Evolutionary conservation across 371 early-diverging fungal genomes (phyloP).

Genomic region (Caulochytrium protostelioides): DNA sequence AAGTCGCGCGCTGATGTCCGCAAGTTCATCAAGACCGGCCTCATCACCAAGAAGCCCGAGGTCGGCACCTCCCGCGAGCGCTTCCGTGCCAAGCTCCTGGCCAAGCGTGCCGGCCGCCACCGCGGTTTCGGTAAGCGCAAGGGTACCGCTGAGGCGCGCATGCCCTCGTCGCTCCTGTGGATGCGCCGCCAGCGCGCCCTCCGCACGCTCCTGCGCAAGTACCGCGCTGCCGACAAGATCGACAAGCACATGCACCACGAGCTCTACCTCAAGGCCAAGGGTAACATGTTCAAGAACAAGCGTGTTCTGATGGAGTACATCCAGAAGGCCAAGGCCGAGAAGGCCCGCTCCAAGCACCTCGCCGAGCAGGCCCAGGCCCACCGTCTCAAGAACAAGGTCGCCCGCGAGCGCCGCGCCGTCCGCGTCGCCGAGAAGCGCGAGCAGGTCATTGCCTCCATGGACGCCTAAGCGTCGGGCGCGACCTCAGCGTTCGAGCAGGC

Average conservation of each 20-base stretch:
- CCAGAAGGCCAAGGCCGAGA: slow-evolving; percentile 99
- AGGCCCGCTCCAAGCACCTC: slow-evolving; percentile 80
- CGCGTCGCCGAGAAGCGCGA: slow-evolving; percentile 78
- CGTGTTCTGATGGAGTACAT: slow-evolving; percentile 98
- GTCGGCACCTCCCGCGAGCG: slow-evolving; percentile 87
- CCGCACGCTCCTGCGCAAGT: slow-evolving; percentile 91
- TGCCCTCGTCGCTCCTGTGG: slow-evolving; percentile 93
- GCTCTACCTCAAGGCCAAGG: slow-evolving; percentile 97
- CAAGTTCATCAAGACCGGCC: slow-evolving; percentile 91
- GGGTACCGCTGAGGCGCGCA: slow-evolving; percentile 98
- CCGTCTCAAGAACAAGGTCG: slow-evolving; percentile 87
- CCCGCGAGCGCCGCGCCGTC: slow-evolving; percentile 74
- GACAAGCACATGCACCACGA: slow-evolving; percentile 93
- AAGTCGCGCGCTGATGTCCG: slow-evolving; percentile 94
- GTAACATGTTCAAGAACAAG: slow-evolving; percentile 99
- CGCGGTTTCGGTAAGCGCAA: slow-evolving; percentile 93
- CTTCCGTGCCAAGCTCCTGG: slow-evolving; percentile 73
- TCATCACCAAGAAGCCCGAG: slow-evolving; percentile 92
- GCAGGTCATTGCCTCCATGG: slow-evolving; percentile 36
- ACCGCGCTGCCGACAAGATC: slow-evolving; percentile 94
- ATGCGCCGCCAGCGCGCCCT: slow-evolving; percentile 98
- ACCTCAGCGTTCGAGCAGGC: too few relatives aligned
- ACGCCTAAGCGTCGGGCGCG: too few relatives aligned
- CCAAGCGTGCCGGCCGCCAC: slow-evolving; percentile 98
- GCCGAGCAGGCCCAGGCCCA: slow-evolving; percentile 97